Evolutionary conservation across 2,329 filamentous ascomycete species (phyloP).

Genomic region (Sporothrix pseudoabietina): DNA sequence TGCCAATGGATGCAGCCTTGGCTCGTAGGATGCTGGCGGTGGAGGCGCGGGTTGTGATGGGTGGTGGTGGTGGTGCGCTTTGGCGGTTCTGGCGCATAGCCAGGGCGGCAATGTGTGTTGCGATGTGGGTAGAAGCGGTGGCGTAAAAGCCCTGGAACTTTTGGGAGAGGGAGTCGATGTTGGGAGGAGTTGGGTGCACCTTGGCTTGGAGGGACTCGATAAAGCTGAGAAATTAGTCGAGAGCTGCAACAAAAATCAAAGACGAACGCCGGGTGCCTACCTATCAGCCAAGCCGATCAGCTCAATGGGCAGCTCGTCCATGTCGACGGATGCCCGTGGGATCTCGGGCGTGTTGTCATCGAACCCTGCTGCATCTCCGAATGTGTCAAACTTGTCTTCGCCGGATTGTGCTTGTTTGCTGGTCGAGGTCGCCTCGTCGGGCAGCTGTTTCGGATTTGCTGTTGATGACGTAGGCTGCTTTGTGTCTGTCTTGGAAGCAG

Average conservation of each 20-base stretch:
- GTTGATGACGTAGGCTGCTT: neutral
- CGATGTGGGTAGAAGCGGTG: conserved; percentile 76
- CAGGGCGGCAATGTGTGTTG: conserved; percentile 81
- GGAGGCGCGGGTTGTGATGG: conserved; percentile 58
- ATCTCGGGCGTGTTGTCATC: conserved; percentile 51
- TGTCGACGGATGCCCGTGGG: conserved; percentile 64
- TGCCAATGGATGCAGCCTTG: conserved; percentile 55
- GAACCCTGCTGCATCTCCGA: conserved; percentile 46
- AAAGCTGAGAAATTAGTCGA: conserved; percentile 60
- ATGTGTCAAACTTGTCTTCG: conserved; percentile 48
- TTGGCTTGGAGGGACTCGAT: conserved; percentile 86
- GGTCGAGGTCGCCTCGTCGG: neutral
- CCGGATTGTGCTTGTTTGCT: conserved; percentile 25
- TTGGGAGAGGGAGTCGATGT: conserved; percentile 77
- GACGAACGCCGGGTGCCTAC: conserved; percentile 48
- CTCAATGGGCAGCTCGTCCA: conserved; percentile 92
- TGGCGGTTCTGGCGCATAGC: conserved; percentile 74
- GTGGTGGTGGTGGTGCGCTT: conserved; percentile 56
- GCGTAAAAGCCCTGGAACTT: conserved; percentile 94
- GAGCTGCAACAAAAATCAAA: neutral
- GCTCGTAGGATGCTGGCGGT: conserved; percentile 59
- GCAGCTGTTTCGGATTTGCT: conserved; percentile 31
- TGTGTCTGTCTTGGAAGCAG: conserved; percentile 37
- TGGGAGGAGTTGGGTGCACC: conserved; percentile 80
- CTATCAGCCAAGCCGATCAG: conserved; percentile 86